Percentiles rank a stretch among this genome's conserved stretches.
Evolutionary conservation across 192 early-diverging fungal species (phyloP).

Genomic region (Gryganskiella cystojenkinii): DNA sequence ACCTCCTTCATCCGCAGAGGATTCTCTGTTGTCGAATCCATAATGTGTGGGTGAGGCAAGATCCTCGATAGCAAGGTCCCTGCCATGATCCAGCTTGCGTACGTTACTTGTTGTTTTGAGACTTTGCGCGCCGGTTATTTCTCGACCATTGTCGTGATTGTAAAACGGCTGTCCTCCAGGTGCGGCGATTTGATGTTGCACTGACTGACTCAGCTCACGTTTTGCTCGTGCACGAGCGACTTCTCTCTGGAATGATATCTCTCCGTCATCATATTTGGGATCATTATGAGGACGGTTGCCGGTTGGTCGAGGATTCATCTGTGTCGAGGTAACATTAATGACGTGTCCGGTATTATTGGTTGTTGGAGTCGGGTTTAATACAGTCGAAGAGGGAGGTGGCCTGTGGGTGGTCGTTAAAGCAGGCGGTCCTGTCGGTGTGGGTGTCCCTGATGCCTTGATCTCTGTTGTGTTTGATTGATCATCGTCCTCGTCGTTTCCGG

Average conservation of each 20-base stretch:
- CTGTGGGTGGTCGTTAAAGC: no score
- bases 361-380: no score
- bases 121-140: no score
- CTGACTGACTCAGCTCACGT: conserved; percentile 8
- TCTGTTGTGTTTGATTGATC: conserved; percentile 30
- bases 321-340: no score
- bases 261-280: conserved; percentile 8
- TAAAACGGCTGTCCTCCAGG: no score
- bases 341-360: no score
- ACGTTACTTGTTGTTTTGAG: neutral
- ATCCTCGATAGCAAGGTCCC: conserved; percentile 28
- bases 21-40: conserved; percentile 1
- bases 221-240: conserved; percentile 30
- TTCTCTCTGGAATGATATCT: conserved; percentile 37
- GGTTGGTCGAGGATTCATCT: neutral
- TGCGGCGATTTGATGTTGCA: neutral
- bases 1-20: neutral
- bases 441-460: neutral
- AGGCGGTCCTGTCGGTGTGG: no score
- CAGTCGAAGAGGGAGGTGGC: no score
- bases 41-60: conserved; percentile 19
- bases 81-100: conserved; percentile 24
- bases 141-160: neutral
- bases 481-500: conserved; percentile 9
- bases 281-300: neutral